Base-by-base conservation (phyloP, 2,329 filamentous ascomycete genomes). In the Cadophora gregata region DNA sequence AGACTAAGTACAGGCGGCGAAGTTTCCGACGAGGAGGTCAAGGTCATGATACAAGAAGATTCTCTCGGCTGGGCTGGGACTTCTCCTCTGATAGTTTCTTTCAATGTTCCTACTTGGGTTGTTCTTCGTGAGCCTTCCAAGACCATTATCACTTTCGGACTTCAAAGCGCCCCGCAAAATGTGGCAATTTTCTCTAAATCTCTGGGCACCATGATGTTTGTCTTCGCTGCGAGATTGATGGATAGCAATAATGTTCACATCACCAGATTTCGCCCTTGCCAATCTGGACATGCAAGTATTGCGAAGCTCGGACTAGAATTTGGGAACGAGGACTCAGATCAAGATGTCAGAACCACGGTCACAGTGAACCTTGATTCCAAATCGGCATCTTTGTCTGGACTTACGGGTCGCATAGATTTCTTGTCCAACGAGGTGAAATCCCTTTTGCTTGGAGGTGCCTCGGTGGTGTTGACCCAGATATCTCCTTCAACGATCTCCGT, bases 11-110 rank as follows among this genome's bases (percentile, higher is more conserved):
- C 59, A 9, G 27, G 25, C 12, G 62, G 62, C 19, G 12, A 58
- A 29, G 10, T 50, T 45, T 56, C 61, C 25, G 24, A 19, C 29
- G n/a, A 50, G 31, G 25, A 25, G 3, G 59, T 62, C 48, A 31
- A 59, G 25, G 62, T 67, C 4, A 1, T 25, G 12, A 53, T 67
- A 14, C 25, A 27, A 24, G 66, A 65, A 50, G 66, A 67, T 48
- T 8, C 25, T 36, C 27, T n/a, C 8, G 36, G 56, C 3, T 67
- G 66, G 66, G 1, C 12, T 10, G 66, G 66, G 1, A 59, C 12
- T 3, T 64, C 50, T 27, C 31, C 47, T 31, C 58, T 67, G n/a
- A 25, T 64, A 7, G 56, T 62, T 3, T 65, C 66, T 6, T 67
- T 67, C 24, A 45, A 27, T 21, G 58, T 47, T 51, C 58, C 66